These are phyloP conservation scores for Microcyclosporella mali DNA, from an alignment of 2,329 filamentous ascomycete genomes.

Conservation along the genomic window DNA sequence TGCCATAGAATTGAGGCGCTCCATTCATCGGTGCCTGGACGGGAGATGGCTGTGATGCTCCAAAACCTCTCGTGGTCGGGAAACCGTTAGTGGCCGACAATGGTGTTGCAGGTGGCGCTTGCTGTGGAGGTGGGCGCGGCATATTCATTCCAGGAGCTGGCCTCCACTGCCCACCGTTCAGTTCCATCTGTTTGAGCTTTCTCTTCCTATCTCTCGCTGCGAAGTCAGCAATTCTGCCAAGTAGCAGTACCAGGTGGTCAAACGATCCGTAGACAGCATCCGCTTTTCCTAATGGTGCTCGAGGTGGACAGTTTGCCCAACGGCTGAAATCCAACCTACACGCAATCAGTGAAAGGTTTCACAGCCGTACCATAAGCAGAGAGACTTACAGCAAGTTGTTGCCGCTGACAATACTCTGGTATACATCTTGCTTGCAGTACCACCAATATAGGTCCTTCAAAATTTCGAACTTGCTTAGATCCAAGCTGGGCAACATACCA, in stretches of 20 bases:
- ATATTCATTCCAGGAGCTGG: constrained; percentile 46
- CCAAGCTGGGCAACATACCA: constrained; percentile 36
- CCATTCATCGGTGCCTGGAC: constrained; percentile 3
- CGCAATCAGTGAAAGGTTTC: constrained; percentile 4
- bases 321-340: constrained; percentile 67
- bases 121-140: constrained; percentile 30
- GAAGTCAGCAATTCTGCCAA: constrained; percentile 75
- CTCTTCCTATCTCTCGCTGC: constrained; percentile 68
- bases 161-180: constrained; percentile 52
- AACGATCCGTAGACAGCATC: constrained; percentile 82
- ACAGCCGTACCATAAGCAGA: background rate
- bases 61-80: constrained; percentile 2
- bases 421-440: constrained; percentile 90
- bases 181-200: constrained; percentile 63
- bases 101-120: constrained; percentile 14
- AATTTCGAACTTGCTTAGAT: constrained; percentile 74
- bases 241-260: constrained; percentile 76
- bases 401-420: constrained; percentile 83
- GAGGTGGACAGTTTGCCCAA: constrained; percentile 83
- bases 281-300: constrained; percentile 68
- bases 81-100: constrained; percentile 11
- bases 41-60: constrained; percentile 3
- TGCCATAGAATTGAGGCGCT: constrained; percentile 49
- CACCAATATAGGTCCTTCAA: constrained; percentile 90
- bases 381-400: constrained; percentile 71